Evolutionary conservation across 208 protist species (phyloP).

Genomic region (Spongospora subterranea): DNA sequence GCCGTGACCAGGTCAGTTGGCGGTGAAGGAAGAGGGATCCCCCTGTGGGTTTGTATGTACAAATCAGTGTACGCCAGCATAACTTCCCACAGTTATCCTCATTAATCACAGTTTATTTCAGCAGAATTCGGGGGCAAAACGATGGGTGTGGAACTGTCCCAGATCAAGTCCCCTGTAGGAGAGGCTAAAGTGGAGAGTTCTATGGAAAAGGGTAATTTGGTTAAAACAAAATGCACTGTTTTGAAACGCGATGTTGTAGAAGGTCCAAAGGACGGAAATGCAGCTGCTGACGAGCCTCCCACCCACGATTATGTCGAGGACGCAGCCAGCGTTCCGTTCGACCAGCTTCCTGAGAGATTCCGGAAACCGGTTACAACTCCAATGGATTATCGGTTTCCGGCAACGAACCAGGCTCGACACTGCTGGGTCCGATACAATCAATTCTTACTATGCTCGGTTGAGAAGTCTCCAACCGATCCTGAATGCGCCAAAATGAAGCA

Average conservation of each 20-base stretch:
- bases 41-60: too few relatives aligned
- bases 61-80: too few relatives aligned
- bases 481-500: conserved; percentile 19
- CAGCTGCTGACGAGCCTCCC: background rate
- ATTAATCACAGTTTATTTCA: too few relatives aligned
- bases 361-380: conserved; percentile 10
- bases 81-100: too few relatives aligned
- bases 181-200: background rate
- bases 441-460: background rate
- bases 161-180: background rate
- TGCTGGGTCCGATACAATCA: conserved; percentile 45
- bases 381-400: conserved; percentile 46
- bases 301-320: background rate
- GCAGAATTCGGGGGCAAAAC: too few relatives aligned
- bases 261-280: too few relatives aligned
- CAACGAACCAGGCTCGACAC: conserved; percentile 39
- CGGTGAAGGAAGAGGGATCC: too few relatives aligned
- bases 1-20: too few relatives aligned
- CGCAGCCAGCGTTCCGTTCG: background rate
- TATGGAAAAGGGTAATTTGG: too few relatives aligned
- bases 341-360: conserved; percentile 22
- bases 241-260: too few relatives aligned
- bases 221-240: too few relatives aligned
- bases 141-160: background rate
- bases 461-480: background rate